Conservation (phyloP, 176 grass and related monocot genomes). For the Carex myosuroides region DNA sequence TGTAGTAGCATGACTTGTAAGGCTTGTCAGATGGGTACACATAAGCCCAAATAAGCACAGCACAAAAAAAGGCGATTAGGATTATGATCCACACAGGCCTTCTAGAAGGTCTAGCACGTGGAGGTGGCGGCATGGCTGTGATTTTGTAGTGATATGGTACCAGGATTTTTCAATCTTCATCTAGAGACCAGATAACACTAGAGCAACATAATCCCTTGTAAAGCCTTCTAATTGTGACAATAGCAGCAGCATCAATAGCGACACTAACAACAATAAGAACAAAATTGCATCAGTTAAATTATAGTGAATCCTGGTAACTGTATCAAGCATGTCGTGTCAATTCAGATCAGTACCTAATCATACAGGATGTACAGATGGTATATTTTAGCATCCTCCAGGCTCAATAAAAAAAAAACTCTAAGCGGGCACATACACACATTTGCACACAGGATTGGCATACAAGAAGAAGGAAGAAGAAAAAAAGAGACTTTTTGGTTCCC, state of each 20-base stretch:
- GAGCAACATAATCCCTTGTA: not conserved
- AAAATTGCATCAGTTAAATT: not conserved
- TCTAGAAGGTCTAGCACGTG: slow-evolving; percentile 59
- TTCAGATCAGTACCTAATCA: not conserved
- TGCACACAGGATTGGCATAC: not conserved
- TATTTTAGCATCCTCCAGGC: not conserved
- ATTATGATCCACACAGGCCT: slow-evolving; percentile 66
- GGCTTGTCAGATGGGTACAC: slow-evolving; percentile 54
- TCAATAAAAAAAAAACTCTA: not conserved
- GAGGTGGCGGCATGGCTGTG: slow-evolving; percentile 36
- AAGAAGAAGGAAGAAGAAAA: not conserved
- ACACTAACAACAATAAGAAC: not conserved
- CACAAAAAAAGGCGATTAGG: slow-evolving; percentile 62
- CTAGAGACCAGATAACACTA: slow-evolving; percentile 25
- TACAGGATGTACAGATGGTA: not conserved
- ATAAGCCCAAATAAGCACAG: slow-evolving; percentile 43
- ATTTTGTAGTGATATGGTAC: slow-evolving; percentile 11
- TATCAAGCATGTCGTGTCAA: not conserved
- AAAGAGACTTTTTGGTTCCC: not conserved
- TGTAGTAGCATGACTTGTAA: slow-evolving; percentile 56
- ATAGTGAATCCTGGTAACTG: not conserved
- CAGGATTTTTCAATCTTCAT: slow-evolving; percentile 41
- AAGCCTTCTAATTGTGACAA: not conserved
- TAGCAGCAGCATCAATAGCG: not conserved
- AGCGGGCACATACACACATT: not conserved